Conservation (phyloP, 2,329 filamentous ascomycete genomes). For the Pestalotiopsis sp. region DNA sequence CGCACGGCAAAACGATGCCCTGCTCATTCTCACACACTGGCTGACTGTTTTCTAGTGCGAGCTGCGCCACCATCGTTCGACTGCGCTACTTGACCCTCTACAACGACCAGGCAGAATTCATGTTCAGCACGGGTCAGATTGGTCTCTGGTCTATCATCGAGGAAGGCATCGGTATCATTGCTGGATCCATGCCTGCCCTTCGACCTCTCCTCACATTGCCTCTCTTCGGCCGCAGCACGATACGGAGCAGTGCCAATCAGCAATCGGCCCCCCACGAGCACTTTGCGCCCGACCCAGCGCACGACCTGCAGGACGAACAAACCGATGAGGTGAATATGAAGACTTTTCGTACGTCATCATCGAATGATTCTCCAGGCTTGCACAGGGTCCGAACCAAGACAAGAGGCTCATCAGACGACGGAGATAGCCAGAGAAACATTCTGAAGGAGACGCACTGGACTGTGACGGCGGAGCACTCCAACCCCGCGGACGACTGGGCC, state of each 20-base stretch:
- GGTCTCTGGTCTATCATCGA: conserved; percentile 51
- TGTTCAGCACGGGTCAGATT: conserved; percentile 42
- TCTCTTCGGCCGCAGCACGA: conserved; percentile 20
- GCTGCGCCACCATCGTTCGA: conserved; percentile 42
- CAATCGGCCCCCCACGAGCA: neutral
- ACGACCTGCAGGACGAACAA: neutral
- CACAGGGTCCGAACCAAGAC: neutral
- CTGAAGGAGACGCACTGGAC: conserved; percentile 35
- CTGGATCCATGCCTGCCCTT: conserved; percentile 48
- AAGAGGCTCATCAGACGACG: conserved; percentile 17
- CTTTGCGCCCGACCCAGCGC: neutral
- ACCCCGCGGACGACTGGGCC: conserved; percentile 3
- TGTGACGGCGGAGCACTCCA: conserved; percentile 20
- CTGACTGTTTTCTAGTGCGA: conserved; percentile 26
- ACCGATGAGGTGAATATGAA: neutral
- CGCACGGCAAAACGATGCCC: conserved; percentile 16
- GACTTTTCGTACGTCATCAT: neutral
- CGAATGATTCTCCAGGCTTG: neutral
- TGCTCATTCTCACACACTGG: neutral
- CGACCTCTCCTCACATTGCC: conserved; percentile 43
- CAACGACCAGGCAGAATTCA: conserved; percentile 39
- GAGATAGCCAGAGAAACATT: conserved; percentile 40
- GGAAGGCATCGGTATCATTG: conserved; percentile 51
- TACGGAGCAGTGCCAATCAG: neutral
- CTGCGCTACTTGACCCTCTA: conserved; percentile 45